Evolutionary conservation across 2,329 filamentous ascomycete species (phyloP).

Genomic region (Tolypocladium album): DNA sequence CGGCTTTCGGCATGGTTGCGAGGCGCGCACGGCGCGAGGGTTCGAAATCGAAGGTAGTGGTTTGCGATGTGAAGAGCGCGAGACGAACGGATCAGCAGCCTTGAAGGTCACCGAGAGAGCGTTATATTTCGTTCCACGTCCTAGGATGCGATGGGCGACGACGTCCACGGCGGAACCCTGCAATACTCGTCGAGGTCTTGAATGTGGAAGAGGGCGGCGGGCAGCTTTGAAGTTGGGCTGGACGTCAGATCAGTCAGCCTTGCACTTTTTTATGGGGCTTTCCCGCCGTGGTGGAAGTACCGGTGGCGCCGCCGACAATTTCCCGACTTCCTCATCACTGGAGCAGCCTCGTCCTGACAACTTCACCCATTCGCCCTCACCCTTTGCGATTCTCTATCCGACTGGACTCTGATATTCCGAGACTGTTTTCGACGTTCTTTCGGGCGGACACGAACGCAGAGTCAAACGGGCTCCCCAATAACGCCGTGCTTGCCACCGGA

Average conservation of each 20-base stretch:
- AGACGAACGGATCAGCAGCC: too few species aligned
- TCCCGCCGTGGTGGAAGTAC: too few species aligned
- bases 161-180: background rate
- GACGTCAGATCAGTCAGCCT: background rate
- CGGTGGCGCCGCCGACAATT: background rate
- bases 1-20: conserved; percentile 73
- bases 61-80: background rate
- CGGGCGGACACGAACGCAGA: background rate
- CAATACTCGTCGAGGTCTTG: background rate
- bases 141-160: background rate
- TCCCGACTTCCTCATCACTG: background rate
- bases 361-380: background rate
- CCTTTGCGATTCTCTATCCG: background rate
- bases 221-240: background rate
- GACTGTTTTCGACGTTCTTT: background rate
- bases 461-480: background rate
- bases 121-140: too few species aligned
- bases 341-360: background rate
- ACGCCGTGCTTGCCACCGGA: background rate
- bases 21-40: background rate
- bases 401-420: background rate
- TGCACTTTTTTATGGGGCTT: conserved; percentile 1
- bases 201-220: background rate
- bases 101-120: background rate
- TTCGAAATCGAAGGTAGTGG: background rate